Evolutionary conservation across 2,329 filamentous ascomycete genomes (phyloP).

Genomic region (Epichloe bromicola): DNA sequence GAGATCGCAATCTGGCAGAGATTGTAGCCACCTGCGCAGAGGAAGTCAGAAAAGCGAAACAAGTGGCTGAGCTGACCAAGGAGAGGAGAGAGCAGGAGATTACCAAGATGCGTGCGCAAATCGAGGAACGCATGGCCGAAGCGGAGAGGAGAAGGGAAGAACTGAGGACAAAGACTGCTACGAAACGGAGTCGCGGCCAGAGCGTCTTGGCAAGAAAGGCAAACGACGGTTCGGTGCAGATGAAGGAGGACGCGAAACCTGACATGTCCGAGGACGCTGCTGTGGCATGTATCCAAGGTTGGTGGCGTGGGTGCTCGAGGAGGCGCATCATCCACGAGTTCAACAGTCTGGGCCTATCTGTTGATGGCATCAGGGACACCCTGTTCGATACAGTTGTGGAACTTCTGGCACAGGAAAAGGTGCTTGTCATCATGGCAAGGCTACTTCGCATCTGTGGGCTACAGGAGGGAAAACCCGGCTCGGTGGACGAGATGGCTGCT

Average conservation of each 20-base stretch:
- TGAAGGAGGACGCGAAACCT: conserved; percentile 31
- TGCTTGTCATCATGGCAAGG: conserved; percentile 51
- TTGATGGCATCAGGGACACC: conserved; percentile 56
- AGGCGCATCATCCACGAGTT: conserved; percentile 53
- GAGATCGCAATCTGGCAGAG: conserved; percentile 69
- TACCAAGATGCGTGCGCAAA: conserved; percentile 54
- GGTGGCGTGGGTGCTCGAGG: conserved; percentile 50
- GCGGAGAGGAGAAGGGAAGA: conserved; percentile 60
- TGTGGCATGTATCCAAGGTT: conserved; percentile 52
- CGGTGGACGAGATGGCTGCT: conserved; percentile 54
- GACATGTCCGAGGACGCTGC: conserved; percentile 47
- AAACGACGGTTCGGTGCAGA: conserved; percentile 33
- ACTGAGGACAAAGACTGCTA: conserved; percentile 40
- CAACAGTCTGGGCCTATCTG: conserved; percentile 50
- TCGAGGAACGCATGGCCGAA: conserved; percentile 69
- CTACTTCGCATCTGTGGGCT: conserved; percentile 59
- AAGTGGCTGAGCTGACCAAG: conserved; percentile 70
- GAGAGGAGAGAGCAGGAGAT: conserved; percentile 66
- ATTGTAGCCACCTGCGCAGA: conserved; percentile 72
- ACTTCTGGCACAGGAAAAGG: conserved; percentile 52
- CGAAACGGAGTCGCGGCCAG: conserved; percentile 38
- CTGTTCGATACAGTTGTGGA: conserved; percentile 63
- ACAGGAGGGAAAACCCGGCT: conserved; percentile 48
- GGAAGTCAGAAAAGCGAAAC: conserved; percentile 71
- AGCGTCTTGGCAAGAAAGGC: conserved; percentile 40